Evolutionary conservation across 169 alveolate species (phyloP), one percentile per base, ranked within the genome.

Genomic region (Plasmodium falciparum): DNA sequence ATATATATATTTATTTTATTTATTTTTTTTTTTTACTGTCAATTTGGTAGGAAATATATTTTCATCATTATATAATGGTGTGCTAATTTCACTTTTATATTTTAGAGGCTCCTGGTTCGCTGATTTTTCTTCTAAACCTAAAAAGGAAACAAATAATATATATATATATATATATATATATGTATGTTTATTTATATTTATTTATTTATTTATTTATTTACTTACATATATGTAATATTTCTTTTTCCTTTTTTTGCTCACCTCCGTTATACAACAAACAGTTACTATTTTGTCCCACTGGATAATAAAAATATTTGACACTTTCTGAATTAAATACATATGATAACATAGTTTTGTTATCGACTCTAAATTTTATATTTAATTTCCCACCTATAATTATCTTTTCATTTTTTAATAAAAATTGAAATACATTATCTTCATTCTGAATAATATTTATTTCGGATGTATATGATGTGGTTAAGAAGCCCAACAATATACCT

Each of bases 381-480:
- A 94, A 88, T 22, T 75, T 76, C n/a, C 92, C 91, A 5, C 96
- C 96, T n/a, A 94, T 92, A 29, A 92, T 59, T 20, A 94, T 24
- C 12, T 66, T 83, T 9, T 65, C 61, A 24, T 83, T 58, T 58
- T 47, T 61, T 33, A 17, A 67, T 45, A 76, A 76, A 45, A 80
- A 76, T 22, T 88, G 58, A 59, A 94, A 88, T 72, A 61, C 49
- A 88, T 93, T 92, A 3, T 88, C 72, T 26, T 90, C 72, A 20
- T 83, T 73, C 24, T 67, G 54, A 22, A 71, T 45, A 26, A 83
- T 83, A 20, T 24, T 52, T 83, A 83, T 83, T 73, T 67, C 91
- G 29, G 91, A 74, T n/a, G 85, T 83, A 65, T 83, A 83, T 3
- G 85, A 83, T 7, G 91, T 71, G 22, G 91, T 83, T 59, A 72